Base-by-base conservation (phyloP, 768 basidiomycete genomes). In the Glaciozyma antarctica region DNA sequence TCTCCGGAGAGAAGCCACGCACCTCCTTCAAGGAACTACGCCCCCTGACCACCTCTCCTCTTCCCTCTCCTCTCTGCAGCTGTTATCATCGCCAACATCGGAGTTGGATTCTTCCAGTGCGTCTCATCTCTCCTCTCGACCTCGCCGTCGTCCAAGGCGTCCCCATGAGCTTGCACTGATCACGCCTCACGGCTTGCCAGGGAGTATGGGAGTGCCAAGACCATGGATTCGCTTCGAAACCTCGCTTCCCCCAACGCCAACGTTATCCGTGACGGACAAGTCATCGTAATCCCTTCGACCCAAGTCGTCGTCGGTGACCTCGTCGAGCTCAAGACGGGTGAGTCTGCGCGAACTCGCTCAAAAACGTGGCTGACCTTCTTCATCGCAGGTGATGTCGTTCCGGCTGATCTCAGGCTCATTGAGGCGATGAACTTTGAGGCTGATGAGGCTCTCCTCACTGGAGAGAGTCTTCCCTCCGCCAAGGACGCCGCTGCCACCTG, bases 181-280 rank as follows among this genome's bases (percentile, higher is more conserved):
- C 28, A 19, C 9, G 7, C 53, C 6, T 34, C 4, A 2, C n/a
- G 28, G 30, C 21, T 21, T 54, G 28, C 13, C 55, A 57, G 81
- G 69, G 81, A 82, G 67, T 81, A 81, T 66, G 72, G 76, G 24
- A 80, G 80, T 0, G 81, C 81, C 69, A 80, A 80, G 67, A 81
- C 80, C 0, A 81, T 82, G 80, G 80, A 80, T 65, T 81, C 80
- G 8, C 75, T 81, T 5, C 78, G 79, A 7, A 78, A 78, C 55
- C 77, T 82, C 32, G 80, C 81, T 7, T 80, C 80, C 26, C 81
- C 81, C 4, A 78, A 79, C 10, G 81, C 81, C 1, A 71, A 76
- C 17, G 80, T 81, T 17, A 76, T 81, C 57, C 78, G 81, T 43
- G 76, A 78, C 51, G 78, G 79, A 56, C 77, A 80, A 66, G 74